Evolutionary conservation across 2,329 filamentous ascomycete genomes (phyloP).

Genomic region (Fusarium cyanostomum): DNA sequence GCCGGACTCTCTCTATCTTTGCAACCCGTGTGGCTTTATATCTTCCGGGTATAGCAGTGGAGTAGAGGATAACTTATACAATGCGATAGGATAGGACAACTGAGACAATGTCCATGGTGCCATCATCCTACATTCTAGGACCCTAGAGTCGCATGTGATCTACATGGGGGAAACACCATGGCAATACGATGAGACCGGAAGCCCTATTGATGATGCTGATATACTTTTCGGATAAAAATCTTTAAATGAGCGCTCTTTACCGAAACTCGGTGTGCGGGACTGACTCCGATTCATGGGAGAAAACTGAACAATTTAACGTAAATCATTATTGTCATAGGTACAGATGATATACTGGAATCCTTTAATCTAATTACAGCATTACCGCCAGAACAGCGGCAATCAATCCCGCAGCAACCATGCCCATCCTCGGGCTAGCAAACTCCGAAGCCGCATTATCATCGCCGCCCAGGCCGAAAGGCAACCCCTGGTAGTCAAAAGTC

Average conservation of each 20-base stretch:
- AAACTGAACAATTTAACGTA: not conserved
- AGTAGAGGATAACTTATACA: not conserved
- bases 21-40: conserved; percentile 2
- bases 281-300: not conserved
- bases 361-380: conserved; percentile 30
- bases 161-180: no score
- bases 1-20: not conserved
- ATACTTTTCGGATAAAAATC: no score
- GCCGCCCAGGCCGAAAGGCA: conserved; percentile 58
- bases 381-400: conserved; percentile 30
- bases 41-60: conserved; percentile 5
- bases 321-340: conserved; percentile 15
- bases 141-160: not conserved
- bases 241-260: not conserved
- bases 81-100: not conserved
- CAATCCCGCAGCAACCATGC: conserved; percentile 32
- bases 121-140: not conserved
- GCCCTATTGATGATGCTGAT: conserved; percentile 1
- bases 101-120: not conserved
- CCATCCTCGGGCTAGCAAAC: conserved; percentile 32
- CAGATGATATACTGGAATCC: conserved; percentile 1
- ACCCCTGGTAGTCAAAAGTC: conserved; percentile 72
- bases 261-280: not conserved
- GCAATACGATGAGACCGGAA: no score
- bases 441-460: conserved; percentile 45